Evolutionary conservation across 805 yeast genomes (phyloP), one percentile per base, ranked within the genome.

Genomic region (Priceomyces carsonii): DNA sequence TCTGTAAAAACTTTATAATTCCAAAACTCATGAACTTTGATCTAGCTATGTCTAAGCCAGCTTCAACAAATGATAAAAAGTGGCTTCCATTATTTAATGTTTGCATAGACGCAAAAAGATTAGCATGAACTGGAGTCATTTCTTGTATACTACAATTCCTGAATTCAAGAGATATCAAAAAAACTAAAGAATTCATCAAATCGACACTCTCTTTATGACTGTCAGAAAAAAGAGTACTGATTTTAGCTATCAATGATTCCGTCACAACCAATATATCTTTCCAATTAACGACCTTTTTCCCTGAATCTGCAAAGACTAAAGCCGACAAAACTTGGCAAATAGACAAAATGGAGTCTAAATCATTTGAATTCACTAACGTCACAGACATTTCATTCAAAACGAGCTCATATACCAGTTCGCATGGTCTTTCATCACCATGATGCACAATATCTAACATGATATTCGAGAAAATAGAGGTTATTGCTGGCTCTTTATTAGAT

Each of bases 281-380:
- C 91, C 91, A 84, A 42, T 69, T 59, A 1, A 67, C 50, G 3
- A 82, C 70, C 48, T 80, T 82, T 40, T 59, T 73, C 48, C 93
- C 93, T 30, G 87, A 78, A 40, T 83, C 90, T 3, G 85, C 79
- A 57, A 81, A 85, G 0, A 71, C 53, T 32, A 83, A 51, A 0
- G 81, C 56, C 0, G 71, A 53, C 26, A 80, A 45, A 2, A 80
- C 35, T 43, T 70, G 73, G 3, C 62, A 37, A 4, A 66, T 51
- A 13, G 60, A 54, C 6, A 69, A 63, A 3, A 45, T 27, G 12
- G 45, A 33, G 15, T 32, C 32, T 5, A 43, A 18, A 16, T 26
- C 16, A 6, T 29, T 26, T 10, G 32, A 33, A 8, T 40, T 33
- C 6, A 35, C 38, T 26, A 55, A 36, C 7, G 44, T 38, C 2